Conservation (phyloP, 345 rosid species). For the Brassica rapa region DNA sequence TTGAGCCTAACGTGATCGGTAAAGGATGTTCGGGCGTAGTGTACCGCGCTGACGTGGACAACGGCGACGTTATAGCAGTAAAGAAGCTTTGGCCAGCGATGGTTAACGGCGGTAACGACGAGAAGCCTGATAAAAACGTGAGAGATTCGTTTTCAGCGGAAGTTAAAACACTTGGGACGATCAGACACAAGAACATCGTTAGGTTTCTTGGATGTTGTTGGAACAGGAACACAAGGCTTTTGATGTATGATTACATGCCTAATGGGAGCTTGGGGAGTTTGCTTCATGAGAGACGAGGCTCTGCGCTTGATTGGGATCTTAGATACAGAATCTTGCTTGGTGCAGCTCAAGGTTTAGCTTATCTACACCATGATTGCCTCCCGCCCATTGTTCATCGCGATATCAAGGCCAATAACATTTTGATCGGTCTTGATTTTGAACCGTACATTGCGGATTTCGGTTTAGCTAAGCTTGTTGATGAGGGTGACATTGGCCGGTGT, state of each 20-base stretch:
- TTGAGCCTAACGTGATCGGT: slow-evolving; percentile 82
- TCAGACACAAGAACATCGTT: slow-evolving; percentile 93
- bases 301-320: slow-evolving; percentile 84
- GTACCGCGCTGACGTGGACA: slow-evolving; percentile 85
- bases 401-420: slow-evolving; percentile 90
- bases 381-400: slow-evolving; percentile 95
- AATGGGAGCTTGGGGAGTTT: slow-evolving; percentile 92
- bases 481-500: slow-evolving; percentile 76
- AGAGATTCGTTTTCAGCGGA: slow-evolving; percentile 95
- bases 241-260: slow-evolving; percentile 95
- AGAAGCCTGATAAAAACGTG: slow-evolving; percentile 53
- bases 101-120: slow-evolving; percentile 51
- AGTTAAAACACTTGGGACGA: slow-evolving; percentile 85
- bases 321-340: slow-evolving; percentile 85
- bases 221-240: slow-evolving; percentile 74
- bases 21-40: slow-evolving; percentile 93
- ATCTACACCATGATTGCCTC: slow-evolving; percentile 92
- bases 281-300: slow-evolving; percentile 78
- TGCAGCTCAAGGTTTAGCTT: slow-evolving; percentile 89
- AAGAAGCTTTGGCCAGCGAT: slow-evolving; percentile 91
- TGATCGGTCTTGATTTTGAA: slow-evolving; percentile 84
- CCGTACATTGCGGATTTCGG: slow-evolving; percentile 98
- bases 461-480: slow-evolving; percentile 92
- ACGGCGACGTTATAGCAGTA: slow-evolving; percentile 85
- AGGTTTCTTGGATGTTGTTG: slow-evolving; percentile 92